Evolutionary conservation across 768 basidiomycete genomes (phyloP), one percentile per base, ranked within the genome.

Genomic region (Termitomyces sp.): DNA sequence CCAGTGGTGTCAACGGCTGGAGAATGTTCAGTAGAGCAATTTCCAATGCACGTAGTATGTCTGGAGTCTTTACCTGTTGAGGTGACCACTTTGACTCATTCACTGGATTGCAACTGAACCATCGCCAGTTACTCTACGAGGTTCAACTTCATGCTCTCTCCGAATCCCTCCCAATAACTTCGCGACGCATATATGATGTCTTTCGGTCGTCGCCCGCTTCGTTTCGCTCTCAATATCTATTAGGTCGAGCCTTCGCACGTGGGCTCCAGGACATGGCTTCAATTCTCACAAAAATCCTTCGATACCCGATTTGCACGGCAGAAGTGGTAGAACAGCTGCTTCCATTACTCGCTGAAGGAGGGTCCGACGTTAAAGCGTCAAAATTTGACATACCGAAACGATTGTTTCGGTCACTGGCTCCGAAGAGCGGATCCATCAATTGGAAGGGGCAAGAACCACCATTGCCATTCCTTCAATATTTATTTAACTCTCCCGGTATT

Each of bases 141-240:
- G 79, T 96, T 14, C 89, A 94, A 63, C 79, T 90, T 18, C 78
- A 78, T 62, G 85, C 92, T 0, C 73, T 84, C 6, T 92, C 90
- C 3, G 76, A 82, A 18, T 66, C 74, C 38, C 74, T 97, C 8
- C 92, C 93, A 0, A 71, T 72, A 53, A 74, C 82, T 35, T 89
- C 82, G 61, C 80, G 72, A 60, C 70, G 77, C 41, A 69, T 95
- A 20, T 69, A 82, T 61, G 44, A 68, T 14, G 74, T 88, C 14
- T 89, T 88, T 74, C 71, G 76, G 9, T 69, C 73, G 2, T 79
- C 89, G 0, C 81, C 89, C 0, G 56, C 82, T 0, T 79, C 80
- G 5, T 84, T 86, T 63, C 81, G 80, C 8, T 91, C 89, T 18
- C 77, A 79, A 58, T 96, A 90, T 70, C 79, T 97, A 60, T 77